Percentiles rank a stretch among this genome's conserved stretches.
phyloP scores from a whole-genome alignment of 768 basidiomycete genomes.

The Termitomyces sp. region DNA sequence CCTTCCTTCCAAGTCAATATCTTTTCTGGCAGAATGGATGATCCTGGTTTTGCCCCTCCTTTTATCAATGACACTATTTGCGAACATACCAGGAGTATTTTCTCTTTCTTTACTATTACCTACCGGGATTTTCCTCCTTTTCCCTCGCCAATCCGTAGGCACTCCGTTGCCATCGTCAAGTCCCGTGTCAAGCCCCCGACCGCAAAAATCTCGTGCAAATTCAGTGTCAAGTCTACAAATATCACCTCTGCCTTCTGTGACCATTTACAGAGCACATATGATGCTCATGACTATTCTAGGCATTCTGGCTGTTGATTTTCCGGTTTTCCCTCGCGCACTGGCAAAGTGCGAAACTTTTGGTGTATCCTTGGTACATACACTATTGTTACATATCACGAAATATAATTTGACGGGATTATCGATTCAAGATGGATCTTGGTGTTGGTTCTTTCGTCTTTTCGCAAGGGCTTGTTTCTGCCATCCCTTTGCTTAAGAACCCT shows the following conservation, averaged over 20 bases:
- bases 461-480: conserved; percentile 88
- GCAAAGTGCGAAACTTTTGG: conserved; percentile 96
- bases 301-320: conserved; percentile 96
- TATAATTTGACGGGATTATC: conserved; percentile 4
- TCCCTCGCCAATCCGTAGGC: conserved; percentile 38
- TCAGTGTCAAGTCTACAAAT: conserved; percentile 17
- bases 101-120: conserved; percentile 46
- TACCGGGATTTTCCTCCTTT: conserved; percentile 39
- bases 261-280: conserved; percentile 91
- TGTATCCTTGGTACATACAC: conserved; percentile 74
- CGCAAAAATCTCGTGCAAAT: background rate
- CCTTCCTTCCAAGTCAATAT: conserved; percentile 29
- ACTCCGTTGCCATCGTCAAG: conserved; percentile 48
- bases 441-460: conserved; percentile 98
- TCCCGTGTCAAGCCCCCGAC: conserved; percentile 5
- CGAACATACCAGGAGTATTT: conserved; percentile 51
- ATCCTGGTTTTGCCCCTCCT: conserved; percentile 76
- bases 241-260: conserved; percentile 70
- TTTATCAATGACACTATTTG: conserved; percentile 76
- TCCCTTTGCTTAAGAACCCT: conserved; percentile 69
- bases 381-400: conserved; percentile 1
- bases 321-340: conserved; percentile 80
- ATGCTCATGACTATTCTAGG: conserved; percentile 87
- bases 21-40: conserved; percentile 51
- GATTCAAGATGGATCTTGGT: conserved; percentile 88